Conservation (phyloP, 2,329 filamentous ascomycete species). For the Alternaria gansuensis region DNA sequence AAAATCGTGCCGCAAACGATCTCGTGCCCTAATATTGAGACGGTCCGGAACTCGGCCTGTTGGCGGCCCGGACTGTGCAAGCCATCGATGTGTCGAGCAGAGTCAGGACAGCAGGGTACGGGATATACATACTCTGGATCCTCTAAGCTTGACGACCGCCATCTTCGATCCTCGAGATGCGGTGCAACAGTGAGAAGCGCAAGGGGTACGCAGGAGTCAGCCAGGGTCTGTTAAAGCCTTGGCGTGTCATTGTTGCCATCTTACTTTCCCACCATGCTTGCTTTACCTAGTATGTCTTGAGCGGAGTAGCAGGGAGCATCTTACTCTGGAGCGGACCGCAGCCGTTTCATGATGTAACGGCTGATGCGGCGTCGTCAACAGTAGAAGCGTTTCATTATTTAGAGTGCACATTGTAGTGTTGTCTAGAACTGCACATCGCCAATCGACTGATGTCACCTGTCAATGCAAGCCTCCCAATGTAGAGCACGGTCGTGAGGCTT, state of each 20-base stretch:
- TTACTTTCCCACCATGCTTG: slow-evolving; percentile 3
- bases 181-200: not conserved
- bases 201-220: slow-evolving; percentile 1
- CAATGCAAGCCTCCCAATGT: slow-evolving; percentile 12
- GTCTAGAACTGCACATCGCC: not conserved
- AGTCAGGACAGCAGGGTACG: not conserved
- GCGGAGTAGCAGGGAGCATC: not conserved
- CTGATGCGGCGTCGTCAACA: not conserved
- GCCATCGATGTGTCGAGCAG: slow-evolving; percentile 1
- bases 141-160: slow-evolving; percentile 2
- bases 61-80: slow-evolving; percentile 2
- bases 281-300: not conserved
- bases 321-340: slow-evolving; percentile 8
- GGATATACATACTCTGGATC: not conserved
- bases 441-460: slow-evolving; percentile 13
- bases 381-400: not conserved
- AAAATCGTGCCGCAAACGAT: not conserved
- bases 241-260: slow-evolving; percentile 2
- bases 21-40: slow-evolving; percentile 2
- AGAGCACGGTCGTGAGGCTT: slow-evolving; percentile 11
- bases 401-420: not conserved
- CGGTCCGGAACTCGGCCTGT: slow-evolving; percentile 4
- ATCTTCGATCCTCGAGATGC: not conserved
- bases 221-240: not conserved
- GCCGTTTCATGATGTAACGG: slow-evolving; percentile 5